Conservation (phyloP, 345 rosid genomes). For the Populus alba region DNA sequence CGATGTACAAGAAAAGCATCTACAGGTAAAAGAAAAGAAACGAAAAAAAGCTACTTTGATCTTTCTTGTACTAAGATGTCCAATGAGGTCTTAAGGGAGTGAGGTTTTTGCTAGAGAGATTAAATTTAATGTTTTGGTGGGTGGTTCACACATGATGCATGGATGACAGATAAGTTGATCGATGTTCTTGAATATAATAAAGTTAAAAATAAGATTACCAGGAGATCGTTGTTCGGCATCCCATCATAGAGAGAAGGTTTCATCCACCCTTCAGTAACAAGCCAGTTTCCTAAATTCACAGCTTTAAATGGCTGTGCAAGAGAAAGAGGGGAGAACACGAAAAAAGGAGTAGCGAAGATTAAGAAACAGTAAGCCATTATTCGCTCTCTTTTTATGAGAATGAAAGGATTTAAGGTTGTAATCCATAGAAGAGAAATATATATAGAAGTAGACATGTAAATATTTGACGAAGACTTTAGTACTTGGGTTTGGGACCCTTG, state of each 20-base stretch:
- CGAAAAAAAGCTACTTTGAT: too few species aligned
- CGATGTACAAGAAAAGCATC: too few species aligned
- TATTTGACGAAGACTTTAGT: too few species aligned
- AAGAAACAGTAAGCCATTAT: background rate
- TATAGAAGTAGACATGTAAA: too few species aligned
- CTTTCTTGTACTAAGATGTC: too few species aligned
- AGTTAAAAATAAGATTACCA: constrained; percentile 19
- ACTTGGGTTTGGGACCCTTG: too few species aligned
- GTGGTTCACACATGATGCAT: background rate
- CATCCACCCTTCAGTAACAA: constrained; percentile 44
- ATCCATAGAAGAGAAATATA: too few species aligned
- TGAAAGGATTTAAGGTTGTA: too few species aligned
- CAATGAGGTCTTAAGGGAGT: background rate
- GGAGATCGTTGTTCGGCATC: constrained; percentile 36
- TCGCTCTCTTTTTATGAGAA: background rate
- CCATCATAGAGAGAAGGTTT: constrained; percentile 25
- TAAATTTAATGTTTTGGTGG: background rate
- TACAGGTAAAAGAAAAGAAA: too few species aligned
- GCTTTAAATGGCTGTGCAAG: constrained; percentile 32
- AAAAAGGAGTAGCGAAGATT: background rate
- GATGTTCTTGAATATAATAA: background rate
- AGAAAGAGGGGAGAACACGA: constrained; percentile 5
- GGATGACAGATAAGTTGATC: background rate
- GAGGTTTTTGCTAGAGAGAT: background rate
- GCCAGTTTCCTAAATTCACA: constrained; percentile 42